Evolutionary conservation across 2,329 filamentous ascomycete species (phyloP).

Genomic region (Xylariaceae sp.): DNA sequence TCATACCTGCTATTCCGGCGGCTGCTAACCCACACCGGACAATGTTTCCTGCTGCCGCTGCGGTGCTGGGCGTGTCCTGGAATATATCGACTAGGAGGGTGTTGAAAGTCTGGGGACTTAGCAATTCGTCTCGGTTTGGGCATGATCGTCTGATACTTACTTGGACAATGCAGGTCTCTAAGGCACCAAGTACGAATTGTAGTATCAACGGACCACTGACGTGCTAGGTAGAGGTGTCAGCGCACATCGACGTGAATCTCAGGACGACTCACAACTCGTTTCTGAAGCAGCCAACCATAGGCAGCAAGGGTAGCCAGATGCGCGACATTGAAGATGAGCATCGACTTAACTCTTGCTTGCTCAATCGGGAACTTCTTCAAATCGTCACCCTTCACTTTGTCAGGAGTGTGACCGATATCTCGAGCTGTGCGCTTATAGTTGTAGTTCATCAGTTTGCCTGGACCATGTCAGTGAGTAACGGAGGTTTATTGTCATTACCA

Average conservation of each 20-base stretch:
- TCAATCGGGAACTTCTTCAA: conserved; percentile 9
- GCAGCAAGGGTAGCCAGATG: conserved; percentile 2
- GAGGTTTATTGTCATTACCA: background rate
- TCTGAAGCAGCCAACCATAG: conserved; percentile 10
- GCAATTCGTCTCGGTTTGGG: background rate
- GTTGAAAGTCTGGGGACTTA: background rate
- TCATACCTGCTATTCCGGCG: background rate
- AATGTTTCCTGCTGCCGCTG: background rate
- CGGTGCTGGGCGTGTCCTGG: background rate
- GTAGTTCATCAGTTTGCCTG: conserved; percentile 7
- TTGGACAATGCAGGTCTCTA: conserved; percentile 8
- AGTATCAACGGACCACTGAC: conserved; percentile 5
- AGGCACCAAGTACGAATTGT: conserved; percentile 2
- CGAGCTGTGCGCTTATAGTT: conserved; percentile 3
- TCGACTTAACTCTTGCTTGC: conserved; percentile 2
- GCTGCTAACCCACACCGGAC: background rate
- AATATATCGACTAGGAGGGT: background rate
- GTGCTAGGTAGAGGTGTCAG: conserved; percentile 3
- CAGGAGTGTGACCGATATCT: conserved; percentile 1
- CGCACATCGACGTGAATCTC: background rate
- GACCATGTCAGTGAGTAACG: background rate
- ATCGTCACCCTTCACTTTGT: conserved; percentile 9
- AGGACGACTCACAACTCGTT: conserved; percentile 1
- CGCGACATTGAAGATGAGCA: background rate
- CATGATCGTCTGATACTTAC: background rate